Base-by-base conservation (phyloP, 2,329 filamentous ascomycete species). In the Rhynchosporium secalis region DNA sequence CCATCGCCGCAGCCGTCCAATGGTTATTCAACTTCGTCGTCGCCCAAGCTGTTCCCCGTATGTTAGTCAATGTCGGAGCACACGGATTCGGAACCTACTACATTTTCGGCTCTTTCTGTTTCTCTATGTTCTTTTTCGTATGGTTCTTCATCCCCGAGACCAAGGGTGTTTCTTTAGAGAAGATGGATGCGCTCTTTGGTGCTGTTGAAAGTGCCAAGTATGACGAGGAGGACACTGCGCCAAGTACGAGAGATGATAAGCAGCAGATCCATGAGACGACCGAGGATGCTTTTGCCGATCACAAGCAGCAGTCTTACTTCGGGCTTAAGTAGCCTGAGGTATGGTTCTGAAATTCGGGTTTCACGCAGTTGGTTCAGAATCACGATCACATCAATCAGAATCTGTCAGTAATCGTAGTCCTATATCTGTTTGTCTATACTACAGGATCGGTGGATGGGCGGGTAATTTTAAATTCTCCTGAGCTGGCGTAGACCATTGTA, bases 1-100 rank as follows among this genome's bases (percentile, higher is more conserved):
- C 87, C 2, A 78, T 91, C 54, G 87, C 82, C 0, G 87, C 88
- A 0, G 86, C 84, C 1, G 88, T 85, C 0, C 87, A 91, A 71
- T 90, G 87, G 87, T 74, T 91, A 3, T 90, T 91, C 75, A 91
- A 91, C 72, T 89, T 91, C 65, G 83, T 90, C 13, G 85, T 91
- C 61, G 87, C 88, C 1, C 78, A 86, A 62, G 85, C 86, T 40
- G 86, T 87, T 3, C 84, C 87, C 1, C 86, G 83, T 51, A 90
- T 91, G 87, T 79, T 90, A 70, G 79, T 79, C 76, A 82, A 76
- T 15, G 78, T 81, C 69, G 78, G 78, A 26, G 66, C 72, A 29
- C 72, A 72, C 28, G 77, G 78, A 8, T 80, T 77, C 58, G 86
- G 84, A 38, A 87, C 86, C 36, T 91, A 89, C 75, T 82, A 91